Base-by-base conservation (phyloP, 1,284 basidiomycete species). In the Malassezia arunalokei region DNA sequence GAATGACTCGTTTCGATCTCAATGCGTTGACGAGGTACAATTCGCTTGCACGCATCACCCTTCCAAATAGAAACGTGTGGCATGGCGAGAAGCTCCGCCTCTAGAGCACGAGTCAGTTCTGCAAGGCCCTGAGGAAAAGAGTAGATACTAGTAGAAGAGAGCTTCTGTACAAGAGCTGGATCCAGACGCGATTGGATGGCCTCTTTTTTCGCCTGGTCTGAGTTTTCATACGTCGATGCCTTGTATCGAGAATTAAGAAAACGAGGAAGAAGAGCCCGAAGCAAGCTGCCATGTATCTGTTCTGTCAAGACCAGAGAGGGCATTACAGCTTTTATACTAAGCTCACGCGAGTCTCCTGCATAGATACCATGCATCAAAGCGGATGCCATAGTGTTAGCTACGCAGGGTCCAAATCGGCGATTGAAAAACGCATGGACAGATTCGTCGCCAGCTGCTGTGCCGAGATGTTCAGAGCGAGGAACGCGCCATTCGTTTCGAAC, bases 331-430 rank as follows among this genome's bases (percentile, higher is more conserved):
- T 83, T 79, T 0, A 88, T 77, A 57, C 87, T 89, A 8, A 96
- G 75, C 32, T 76, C 65, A 1, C 84, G 76, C 3, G 87, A 81
- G 64, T 92, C 88, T 0, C 87, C 82, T 0, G 88, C 89, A 69
- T 94, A 95, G 55, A 98, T 86, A 0, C 91, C 92, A 65, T 95
- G 91, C 1, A 90, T 81, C 57, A 95, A 77, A 0, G 90, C 85
- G 51, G 84, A 87, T 3, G 85, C 83, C 45, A 94, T 79, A 4
- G 80, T 79, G 8, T 81, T 79, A 0, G 89, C 86, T 50, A 91
- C 80, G 0, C 77, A 73, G 1, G 76, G 66, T 0, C 88, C 87
- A 54, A 95, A 85, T 9, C 88, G 79, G 5, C 87, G 79, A 0
- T 79, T 73, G 51, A 95, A 74, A 65, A 96, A 87, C 0, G 79